Evolutionary conservation across 495 filamentous ascomycete species (phyloP).

Genomic region (Recurvomyces mirabilis): DNA sequence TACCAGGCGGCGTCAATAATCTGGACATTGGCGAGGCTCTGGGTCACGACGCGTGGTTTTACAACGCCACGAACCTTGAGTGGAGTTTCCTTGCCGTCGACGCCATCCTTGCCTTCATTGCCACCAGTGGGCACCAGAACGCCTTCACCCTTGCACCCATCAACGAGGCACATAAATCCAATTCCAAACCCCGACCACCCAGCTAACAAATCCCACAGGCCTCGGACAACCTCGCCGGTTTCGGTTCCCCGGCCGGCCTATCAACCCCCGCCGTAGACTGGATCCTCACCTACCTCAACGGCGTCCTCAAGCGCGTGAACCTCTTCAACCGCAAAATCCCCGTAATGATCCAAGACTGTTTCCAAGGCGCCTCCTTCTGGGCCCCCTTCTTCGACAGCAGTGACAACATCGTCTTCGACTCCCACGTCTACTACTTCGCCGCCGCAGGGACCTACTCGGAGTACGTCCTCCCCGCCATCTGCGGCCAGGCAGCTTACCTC

Average conservation of each 20-base stretch:
- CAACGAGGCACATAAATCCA: too few relatives aligned
- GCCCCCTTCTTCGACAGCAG: not conserved
- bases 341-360: constrained; percentile 7
- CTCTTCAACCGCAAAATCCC: constrained; percentile 1
- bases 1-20: constrained; percentile 7
- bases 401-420: constrained; percentile 8
- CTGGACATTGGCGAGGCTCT: constrained; percentile 8
- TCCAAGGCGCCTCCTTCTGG: constrained; percentile 6
- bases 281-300: constrained; percentile 1
- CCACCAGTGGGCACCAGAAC: not conserved
- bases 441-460: not conserved
- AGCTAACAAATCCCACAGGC: too few relatives aligned
- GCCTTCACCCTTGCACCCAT: constrained; percentile 8
- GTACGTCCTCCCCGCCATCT: constrained; percentile 4
- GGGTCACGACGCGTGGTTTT: constrained; percentile 1
- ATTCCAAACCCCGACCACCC: too few relatives aligned
- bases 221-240: constrained; percentile 3
- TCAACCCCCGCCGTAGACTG: not conserved
- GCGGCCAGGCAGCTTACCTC: not conserved
- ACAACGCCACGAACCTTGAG: constrained; percentile 5
- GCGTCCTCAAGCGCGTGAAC: not conserved
- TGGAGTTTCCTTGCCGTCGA: constrained; percentile 1
- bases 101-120: constrained; percentile 1
- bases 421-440: constrained; percentile 14
- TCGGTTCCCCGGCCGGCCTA: constrained; percentile 2